A percentile compares a stretch with the other conserved stretches of the same genome.
Conservation (phyloP, 148 eudicot species). For the Cornus controversa region DNA sequence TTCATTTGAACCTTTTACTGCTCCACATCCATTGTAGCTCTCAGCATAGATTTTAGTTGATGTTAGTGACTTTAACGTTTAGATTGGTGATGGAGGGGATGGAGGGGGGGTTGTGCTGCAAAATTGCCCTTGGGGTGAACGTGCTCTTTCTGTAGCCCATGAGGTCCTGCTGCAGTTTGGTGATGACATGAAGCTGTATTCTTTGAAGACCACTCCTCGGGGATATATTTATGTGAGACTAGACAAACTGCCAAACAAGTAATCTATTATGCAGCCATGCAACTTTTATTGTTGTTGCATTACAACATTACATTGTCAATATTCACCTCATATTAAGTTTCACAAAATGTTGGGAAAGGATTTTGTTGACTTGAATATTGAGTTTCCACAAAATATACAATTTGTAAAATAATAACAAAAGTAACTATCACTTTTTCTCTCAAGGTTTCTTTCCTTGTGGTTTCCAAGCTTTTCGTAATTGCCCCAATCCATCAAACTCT, state of each 20-base stretch:
- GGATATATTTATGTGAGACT: conserved; percentile 89
- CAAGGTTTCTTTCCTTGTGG: background rate
- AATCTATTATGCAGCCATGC: conserved; percentile 24
- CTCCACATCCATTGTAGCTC: background rate
- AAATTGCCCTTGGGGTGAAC: conserved; percentile 83
- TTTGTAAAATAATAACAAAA: background rate
- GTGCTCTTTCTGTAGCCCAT: conserved; percentile 65
- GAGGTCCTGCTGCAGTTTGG: conserved; percentile 62
- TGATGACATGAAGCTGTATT: conserved; percentile 62
- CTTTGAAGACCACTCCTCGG: conserved; percentile 74
- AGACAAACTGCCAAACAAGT: conserved; percentile 74
- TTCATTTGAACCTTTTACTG: background rate
- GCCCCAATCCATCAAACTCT: background rate
- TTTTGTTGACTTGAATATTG: background rate
- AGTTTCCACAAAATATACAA: background rate
- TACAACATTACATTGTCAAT: background rate
- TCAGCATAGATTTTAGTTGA: conserved; percentile 6
- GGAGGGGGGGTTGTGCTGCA: conserved; percentile 93
- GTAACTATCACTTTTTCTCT: background rate
- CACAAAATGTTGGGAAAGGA: too few species aligned
- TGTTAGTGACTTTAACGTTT: conserved; percentile 13
- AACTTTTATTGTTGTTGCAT: background rate
- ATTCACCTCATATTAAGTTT: background rate
- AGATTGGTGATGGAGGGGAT: conserved; percentile 95
- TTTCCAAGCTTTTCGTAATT: background rate